Conservation (phyloP, 106 monocot species). For the Triglochin maritima region DNA sequence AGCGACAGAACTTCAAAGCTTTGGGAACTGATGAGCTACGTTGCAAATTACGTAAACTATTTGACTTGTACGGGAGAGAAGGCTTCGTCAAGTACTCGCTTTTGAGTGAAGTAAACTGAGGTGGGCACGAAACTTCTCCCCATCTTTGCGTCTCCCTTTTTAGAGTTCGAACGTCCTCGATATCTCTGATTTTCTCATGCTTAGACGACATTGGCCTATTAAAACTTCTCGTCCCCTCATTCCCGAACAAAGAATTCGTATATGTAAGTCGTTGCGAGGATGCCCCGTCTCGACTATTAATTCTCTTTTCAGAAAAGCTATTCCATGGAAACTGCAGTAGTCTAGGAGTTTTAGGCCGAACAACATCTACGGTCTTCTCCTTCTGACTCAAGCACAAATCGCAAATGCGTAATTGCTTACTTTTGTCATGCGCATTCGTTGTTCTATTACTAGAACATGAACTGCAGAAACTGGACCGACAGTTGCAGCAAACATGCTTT, state of each 20-base stretch:
- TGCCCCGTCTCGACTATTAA: constrained; percentile 18
- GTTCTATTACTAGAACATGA: constrained; percentile 62
- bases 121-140: constrained; percentile 73
- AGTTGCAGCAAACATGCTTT: constrained; percentile 80
- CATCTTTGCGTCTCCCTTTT: constrained; percentile 31
- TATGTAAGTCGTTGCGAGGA: constrained; percentile 21
- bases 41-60: constrained; percentile 3
- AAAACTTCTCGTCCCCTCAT: constrained; percentile 12
- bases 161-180: constrained; percentile 3
- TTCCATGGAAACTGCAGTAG: constrained; percentile 5
- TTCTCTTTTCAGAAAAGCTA: constrained; percentile 19
- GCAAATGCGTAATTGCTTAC: constrained; percentile 54
- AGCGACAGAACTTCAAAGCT: not conserved
- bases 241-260: constrained; percentile 25
- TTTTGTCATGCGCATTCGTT: constrained; percentile 36
- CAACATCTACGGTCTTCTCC: constrained; percentile 4
- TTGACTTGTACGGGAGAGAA: constrained; percentile 7
- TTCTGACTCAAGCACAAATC: constrained; percentile 48
- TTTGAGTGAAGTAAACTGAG: constrained; percentile 19
- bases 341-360: constrained; percentile 23
- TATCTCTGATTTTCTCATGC: constrained; percentile 7
- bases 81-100: constrained; percentile 4
- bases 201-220: constrained; percentile 7
- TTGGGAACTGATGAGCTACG: not conserved
- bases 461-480: constrained; percentile 56